Base-by-base conservation (phyloP, 1,139 yeast genomes). In the Hansenula sp. region DNA sequence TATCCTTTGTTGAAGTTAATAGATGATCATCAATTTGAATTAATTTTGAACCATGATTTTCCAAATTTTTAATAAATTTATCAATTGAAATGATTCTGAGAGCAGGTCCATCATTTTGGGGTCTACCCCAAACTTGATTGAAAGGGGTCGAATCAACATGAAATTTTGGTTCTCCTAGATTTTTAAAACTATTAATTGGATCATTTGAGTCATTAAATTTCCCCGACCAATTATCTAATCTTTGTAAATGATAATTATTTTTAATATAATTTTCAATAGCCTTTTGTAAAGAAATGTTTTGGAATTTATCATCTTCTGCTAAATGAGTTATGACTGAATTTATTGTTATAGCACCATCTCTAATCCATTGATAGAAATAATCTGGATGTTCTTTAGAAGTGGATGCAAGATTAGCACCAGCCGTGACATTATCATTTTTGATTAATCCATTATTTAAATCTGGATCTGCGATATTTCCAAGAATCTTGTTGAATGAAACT, bases 41-140 rank as follows among this genome's bases (percentile, higher is more conserved):
- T n/a, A 72, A 50, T 9, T 52, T 48, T 10, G 54, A 43, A 29
- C 64, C 61, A 47, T 62, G 62, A 35, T 67, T 59, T 6, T 66
- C 53, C 46, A 81, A 61, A 11, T 72, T 53, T 25, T 66, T 63
- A 47, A 88, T 58, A 60, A 79, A 88, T 49, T 77, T 76, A 40
- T 78, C 63, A 28, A 84, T 72, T 1, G 96, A 74, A 41, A 83
- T 72, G 4, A 82, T 74, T 52, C 98, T 73, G 46, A 91, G 71
- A 0, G 95, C 94, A 0, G 98, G 97, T 0, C 98, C 98, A 62
- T 93, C 99, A 49, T 89, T 76, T 64, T 91, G 99, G 1, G 99
- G 99, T 54, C 99, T 73, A 2, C 98, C 98, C 99, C 98, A 91
- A 34, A 68, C 61, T 2, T 70, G 80, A 15, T 65, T 61, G 55